Percentiles rank a stretch among this genome's conserved stretches.
These are phyloP conservation scores for Salix suchowensis DNA, from an alignment of 345 rosid species.

Conservation along the genomic window DNA sequence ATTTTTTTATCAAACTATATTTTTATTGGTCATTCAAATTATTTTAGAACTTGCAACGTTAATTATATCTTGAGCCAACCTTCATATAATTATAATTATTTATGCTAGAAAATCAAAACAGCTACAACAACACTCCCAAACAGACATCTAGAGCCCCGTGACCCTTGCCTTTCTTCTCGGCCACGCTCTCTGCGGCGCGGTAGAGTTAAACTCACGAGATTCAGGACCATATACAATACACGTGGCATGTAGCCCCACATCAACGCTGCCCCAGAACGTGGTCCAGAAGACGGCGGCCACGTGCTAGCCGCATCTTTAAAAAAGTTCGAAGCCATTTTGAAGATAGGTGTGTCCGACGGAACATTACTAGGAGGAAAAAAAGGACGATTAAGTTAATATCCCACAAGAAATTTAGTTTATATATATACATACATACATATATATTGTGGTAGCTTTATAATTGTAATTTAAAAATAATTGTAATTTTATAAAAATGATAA, in stretches of 20 bases:
- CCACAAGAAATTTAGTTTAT: background rate
- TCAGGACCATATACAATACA: background rate
- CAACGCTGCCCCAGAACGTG: background rate
- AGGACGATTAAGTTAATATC: background rate
- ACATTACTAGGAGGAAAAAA: background rate
- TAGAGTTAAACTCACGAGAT: conserved; percentile 16
- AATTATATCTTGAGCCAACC: no score
- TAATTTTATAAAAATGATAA: no score
- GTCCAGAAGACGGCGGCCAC: conserved; percentile 3
- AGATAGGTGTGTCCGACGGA: background rate
- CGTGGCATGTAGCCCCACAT: conserved; percentile 14
- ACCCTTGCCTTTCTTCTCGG: background rate
- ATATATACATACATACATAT: no score
- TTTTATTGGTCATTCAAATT: no score
- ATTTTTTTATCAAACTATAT: no score
- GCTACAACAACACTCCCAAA: no score
- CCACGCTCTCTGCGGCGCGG: background rate
- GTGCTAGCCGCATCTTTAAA: background rate
- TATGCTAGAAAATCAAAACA: no score
- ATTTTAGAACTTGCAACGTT: no score
- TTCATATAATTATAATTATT: no score
- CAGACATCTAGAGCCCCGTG: conserved; percentile 11
- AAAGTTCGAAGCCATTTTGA: background rate
- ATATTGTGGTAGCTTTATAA: no score
- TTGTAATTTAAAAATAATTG: no score